Evolutionary conservation across 2,329 filamentous ascomycete genomes (phyloP).

Genomic region (Hymenoscyphus repandus): DNA sequence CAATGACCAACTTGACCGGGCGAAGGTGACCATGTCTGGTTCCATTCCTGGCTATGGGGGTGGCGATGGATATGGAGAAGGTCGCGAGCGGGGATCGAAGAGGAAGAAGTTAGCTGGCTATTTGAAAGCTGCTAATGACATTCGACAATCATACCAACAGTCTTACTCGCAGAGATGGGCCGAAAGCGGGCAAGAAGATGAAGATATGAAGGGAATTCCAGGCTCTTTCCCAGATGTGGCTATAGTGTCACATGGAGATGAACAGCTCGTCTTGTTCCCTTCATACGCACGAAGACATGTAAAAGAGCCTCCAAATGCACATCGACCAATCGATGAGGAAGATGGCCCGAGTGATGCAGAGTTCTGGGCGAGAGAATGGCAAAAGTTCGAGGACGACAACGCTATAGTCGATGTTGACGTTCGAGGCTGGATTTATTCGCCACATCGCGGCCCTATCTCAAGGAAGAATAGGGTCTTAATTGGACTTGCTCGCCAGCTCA

Average conservation of each 20-base stretch:
- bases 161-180: slow-evolving; percentile 43
- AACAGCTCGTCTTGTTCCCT: slow-evolving; percentile 93
- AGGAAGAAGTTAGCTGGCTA: slow-evolving; percentile 74
- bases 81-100: slow-evolving; percentile 59
- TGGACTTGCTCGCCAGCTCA: slow-evolving; percentile 79
- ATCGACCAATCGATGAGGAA: slow-evolving; percentile 35
- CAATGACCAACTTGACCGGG: slow-evolving; percentile 31
- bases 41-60: slow-evolving; percentile 30
- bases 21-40: slow-evolving; percentile 28
- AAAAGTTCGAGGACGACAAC: slow-evolving; percentile 72
- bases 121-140: slow-evolving; percentile 65
- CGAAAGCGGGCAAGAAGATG: slow-evolving; percentile 36
- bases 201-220: slow-evolving; percentile 51
- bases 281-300: slow-evolving; percentile 68
- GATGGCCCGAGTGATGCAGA: slow-evolving; percentile 55
- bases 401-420: slow-evolving; percentile 92
- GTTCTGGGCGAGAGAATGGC: slow-evolving; percentile 75
- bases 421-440: slow-evolving; percentile 89
- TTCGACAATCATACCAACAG: slow-evolving; percentile 61
- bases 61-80: slow-evolving; percentile 31
- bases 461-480: slow-evolving; percentile 83
- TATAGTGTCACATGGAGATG: slow-evolving; percentile 73
- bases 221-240: slow-evolving; percentile 79
- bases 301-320: slow-evolving; percentile 30
- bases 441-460: slow-evolving; percentile 77